A percentile compares a stretch with the other conserved stretches of the same genome.
These are phyloP conservation scores for Heterobasidion parviporum DNA, from an alignment of 1,284 basidiomycete species.

Conservation along the genomic window DNA sequence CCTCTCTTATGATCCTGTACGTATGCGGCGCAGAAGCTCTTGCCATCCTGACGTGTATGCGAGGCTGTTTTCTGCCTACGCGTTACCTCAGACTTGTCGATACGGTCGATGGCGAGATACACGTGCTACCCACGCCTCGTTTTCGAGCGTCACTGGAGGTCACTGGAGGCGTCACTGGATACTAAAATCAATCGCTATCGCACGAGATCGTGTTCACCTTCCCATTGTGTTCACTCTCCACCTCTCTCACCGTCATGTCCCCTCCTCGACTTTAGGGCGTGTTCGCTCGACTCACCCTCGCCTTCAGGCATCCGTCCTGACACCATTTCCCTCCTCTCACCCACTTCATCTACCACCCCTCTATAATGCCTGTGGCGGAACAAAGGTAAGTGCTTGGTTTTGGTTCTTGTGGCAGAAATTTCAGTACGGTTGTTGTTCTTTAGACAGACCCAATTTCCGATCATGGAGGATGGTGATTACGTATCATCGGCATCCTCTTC, in stretches of 20 bases:
- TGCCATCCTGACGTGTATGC: not conserved
- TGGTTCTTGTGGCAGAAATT: not conserved
- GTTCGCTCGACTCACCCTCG: not conserved
- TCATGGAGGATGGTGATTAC: constrained; percentile 4
- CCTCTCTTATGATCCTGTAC: not conserved
- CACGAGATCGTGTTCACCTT: constrained; percentile 3
- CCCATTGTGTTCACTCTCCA: not conserved
- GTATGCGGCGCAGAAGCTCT: not conserved
- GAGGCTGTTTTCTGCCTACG: not conserved
- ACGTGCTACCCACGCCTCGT: constrained; percentile 5
- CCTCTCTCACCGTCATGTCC: not conserved
- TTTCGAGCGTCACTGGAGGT: not conserved
- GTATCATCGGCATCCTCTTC: constrained; percentile 7
- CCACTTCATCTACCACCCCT: not conserved
- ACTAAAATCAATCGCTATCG: constrained; percentile 2
- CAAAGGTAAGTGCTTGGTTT: not conserved
- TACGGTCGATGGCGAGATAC: not conserved
- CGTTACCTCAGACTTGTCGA: not conserved
- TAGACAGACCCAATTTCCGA: not conserved
- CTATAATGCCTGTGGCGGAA: constrained; percentile 6
- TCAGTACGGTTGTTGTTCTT: not conserved
- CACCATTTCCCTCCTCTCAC: not conserved
- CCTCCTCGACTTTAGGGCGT: constrained; percentile 1
- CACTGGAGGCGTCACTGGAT: not conserved
- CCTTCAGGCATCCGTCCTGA: not conserved